Evolutionary conservation across 352 stramenopile genomes (phyloP), one percentile per base, ranked within the genome.

Genomic region (Phytophthora syringae): DNA sequence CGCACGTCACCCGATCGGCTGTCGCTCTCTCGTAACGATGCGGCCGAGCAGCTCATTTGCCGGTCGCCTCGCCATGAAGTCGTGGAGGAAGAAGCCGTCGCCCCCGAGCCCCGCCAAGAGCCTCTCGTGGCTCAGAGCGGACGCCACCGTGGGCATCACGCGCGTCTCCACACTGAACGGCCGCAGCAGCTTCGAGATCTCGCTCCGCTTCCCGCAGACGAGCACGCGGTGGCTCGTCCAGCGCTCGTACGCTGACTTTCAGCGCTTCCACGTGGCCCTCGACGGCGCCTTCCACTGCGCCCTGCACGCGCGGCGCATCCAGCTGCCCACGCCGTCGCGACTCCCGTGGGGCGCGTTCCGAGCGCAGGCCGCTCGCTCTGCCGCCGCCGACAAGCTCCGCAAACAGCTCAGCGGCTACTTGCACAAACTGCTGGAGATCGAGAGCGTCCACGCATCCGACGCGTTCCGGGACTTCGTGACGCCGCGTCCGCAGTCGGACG

Each of bases 361-460:
- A 32, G 61, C 66, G 20, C 48, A 62, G 36, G 43, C 60, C 6
- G 42, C 30, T 0, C 66, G 74, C 1, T 65, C 76, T 24, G 36
- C 60, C 18, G 60, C 72, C 7, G 64, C 77, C 3, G 60, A 76
- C 53, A 76, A 79, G 20, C 67, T 86, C 24, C 62, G 70, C n/a
- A 59, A 68, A 22, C 74, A 82, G 53, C 65, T 91, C 25, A 91
- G 89, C 56, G 60, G 69, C 24, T 91, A 91, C 44, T 45, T 91
- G 56, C 82, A 83, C 59, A 77, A 79, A 47, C 63, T 91, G 25
- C 61, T 91, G 39, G 82, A 88, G 65, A 75, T 89, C 28, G 74
- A 84, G 40, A 72, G 63, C 28, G 53, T 91, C 2, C 66, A 81
- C 51, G 58, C 74, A 21, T 75, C 77, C 28, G 65, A 52, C 22